Evolutionary conservation across 805 yeast genomes (phyloP), one percentile per base, ranked within the genome.

Genomic region (Metschnikowia picachoensis): DNA sequence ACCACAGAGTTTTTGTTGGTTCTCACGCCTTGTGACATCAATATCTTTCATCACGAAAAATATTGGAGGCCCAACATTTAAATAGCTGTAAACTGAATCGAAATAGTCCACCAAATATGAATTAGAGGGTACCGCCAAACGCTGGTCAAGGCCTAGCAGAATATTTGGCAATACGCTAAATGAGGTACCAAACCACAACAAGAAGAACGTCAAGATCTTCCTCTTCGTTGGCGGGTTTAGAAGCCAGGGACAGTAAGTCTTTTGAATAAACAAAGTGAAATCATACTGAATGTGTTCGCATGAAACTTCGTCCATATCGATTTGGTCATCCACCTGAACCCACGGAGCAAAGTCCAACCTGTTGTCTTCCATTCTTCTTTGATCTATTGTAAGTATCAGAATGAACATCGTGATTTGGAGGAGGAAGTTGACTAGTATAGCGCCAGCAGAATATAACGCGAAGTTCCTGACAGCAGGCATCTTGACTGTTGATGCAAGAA

Each of bases 401-500:
- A 89, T 76, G 62, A 92, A 91, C 30, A 85, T 79, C 0, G 97
- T 88, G 62, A 90, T 65, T 60, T 92, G 98, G 29, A 92, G 69
- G 0, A 80, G 36, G 1, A 92, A 82, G 61, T 92, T 91, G 56
- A 87, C 68, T 6, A 85, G 58, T 3, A 92, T 83, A 0, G 98
- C 92, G 14, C 89, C 85, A 0, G 96, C 91, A 7, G 96, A 87
- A 60, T 88, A 94, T 12, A 86, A 65, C 0, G 99, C 97, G 72
- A 92, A 92, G 64, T 91, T 94, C 52, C 85, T 77, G 15, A 92
- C 98, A 0, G 98, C 98, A 1, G 98, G 98, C 97, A 94, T 94
- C 11, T 83, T 76, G 7, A 94, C 97, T 4, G 73, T 64, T 0
- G 95, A 73, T 0, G 96, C 96, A 35, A 92, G 68, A 8, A 80